A percentile compares a stretch with the other conserved stretches of the same genome.
Evolutionary conservation across 1,139 yeast genomes (phyloP).

Genomic region (Blastobotrys buckinghamii): DNA sequence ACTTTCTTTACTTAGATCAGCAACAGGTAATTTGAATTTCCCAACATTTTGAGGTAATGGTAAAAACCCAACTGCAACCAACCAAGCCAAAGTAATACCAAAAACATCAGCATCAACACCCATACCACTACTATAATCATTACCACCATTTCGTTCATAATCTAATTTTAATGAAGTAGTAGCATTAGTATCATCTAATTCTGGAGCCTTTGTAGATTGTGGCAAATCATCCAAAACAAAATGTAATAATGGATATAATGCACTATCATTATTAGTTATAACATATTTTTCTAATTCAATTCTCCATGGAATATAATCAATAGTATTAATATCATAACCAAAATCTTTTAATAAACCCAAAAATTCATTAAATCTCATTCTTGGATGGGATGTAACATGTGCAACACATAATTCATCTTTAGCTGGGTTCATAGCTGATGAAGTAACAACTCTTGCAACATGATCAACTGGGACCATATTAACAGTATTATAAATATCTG

Average conservation of each 20-base stretch:
- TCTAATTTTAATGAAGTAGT: constrained; percentile 57
- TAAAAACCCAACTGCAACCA: constrained; percentile 73
- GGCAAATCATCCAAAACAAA: constrained; percentile 92
- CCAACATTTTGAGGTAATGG: constrained; percentile 45
- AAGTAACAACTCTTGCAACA: constrained; percentile 85
- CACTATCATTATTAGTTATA: constrained; percentile 67
- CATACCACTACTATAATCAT: constrained; percentile 58
- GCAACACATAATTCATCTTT: constrained; percentile 55
- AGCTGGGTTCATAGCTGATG: constrained; percentile 79
- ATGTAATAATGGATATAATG: constrained; percentile 87
- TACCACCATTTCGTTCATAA: constrained; percentile 57
- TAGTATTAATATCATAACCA: constrained; percentile 62
- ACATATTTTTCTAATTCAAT: constrained; percentile 68
- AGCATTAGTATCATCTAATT: constrained; percentile 82
- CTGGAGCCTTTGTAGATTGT: constrained; percentile 89
- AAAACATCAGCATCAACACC: constrained; percentile 65
- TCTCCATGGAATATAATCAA: constrained; percentile 77
- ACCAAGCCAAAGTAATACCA: constrained; percentile 74
- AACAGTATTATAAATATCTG: constrained; percentile 79
- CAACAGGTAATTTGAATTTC: constrained; percentile 47
- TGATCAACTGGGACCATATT: constrained; percentile 99
- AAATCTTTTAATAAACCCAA: constrained; percentile 56
- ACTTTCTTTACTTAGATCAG: constrained; percentile 53
- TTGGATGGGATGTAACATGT: constrained; percentile 97
- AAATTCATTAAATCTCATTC: constrained; percentile 73